Conservation (phyloP, 73 alveolate genomes). For the Tetrahymena borealis region DNA sequence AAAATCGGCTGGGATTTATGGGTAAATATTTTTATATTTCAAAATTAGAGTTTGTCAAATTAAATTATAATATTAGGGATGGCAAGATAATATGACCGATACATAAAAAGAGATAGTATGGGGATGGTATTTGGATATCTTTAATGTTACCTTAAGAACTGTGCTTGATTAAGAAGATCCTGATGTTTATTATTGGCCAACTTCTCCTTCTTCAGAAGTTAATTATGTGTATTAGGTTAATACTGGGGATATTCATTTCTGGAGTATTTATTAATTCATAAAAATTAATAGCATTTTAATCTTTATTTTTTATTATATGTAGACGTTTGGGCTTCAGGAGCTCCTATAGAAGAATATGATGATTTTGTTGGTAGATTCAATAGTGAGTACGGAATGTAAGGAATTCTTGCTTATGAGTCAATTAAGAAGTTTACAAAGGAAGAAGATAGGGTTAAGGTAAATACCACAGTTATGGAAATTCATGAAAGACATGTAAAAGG, state of each 20-base stretch:
- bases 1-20: conserved; percentile 59
- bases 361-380: conserved; percentile 68
- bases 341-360: conserved; percentile 65
- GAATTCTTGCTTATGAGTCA: conserved; percentile 70
- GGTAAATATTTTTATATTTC: not conserved
- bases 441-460: conserved; percentile 46
- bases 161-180: conserved; percentile 42
- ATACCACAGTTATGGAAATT: conserved; percentile 63
- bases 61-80: conserved; percentile 15
- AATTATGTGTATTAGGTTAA: conserved; percentile 3
- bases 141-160: conserved; percentile 37
- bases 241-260: conserved; percentile 78
- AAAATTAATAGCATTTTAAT: not conserved
- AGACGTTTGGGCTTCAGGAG: conserved; percentile 71
- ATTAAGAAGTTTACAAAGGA: conserved; percentile 54
- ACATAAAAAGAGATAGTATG: not conserved
- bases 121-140: conserved; percentile 40
- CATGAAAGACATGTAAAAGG: conserved; percentile 82
- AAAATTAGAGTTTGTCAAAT: not conserved
- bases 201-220: conserved; percentile 46
- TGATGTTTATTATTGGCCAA: conserved; percentile 44
- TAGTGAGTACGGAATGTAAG: conserved; percentile 85
- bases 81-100: conserved; percentile 30
- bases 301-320: not conserved
- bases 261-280: conserved; percentile 34